A percentile compares a stretch with the other conserved stretches of the same genome.
phyloP scores from a whole-genome alignment of 2,329 filamentous ascomycete species.

The Capronia epimyces region DNA sequence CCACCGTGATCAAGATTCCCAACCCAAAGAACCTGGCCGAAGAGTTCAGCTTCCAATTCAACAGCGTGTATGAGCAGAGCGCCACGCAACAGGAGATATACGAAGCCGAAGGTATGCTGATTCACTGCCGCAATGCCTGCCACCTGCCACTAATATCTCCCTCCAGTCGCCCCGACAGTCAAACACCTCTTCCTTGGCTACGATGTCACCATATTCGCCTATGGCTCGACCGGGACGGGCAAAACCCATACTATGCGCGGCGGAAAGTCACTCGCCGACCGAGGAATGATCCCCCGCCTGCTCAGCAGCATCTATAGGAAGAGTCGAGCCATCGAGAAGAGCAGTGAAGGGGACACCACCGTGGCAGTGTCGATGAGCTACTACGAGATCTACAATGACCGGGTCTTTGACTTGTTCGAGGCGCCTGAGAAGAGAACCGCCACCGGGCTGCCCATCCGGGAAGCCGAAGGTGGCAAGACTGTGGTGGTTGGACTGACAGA shows the following conservation, averaged over 20 bases:
- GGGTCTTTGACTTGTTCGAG: conserved; percentile 86
- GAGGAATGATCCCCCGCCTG: conserved; percentile 80
- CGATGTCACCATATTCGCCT: conserved; percentile 85
- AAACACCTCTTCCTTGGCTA: conserved; percentile 88
- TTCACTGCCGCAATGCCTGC: background rate
- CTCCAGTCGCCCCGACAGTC: conserved; percentile 75
- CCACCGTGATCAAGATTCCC: conserved; percentile 75
- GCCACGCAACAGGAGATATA: conserved; percentile 84
- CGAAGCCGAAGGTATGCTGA: conserved; percentile 70
- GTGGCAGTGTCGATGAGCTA: conserved; percentile 78
- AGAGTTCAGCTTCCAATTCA: conserved; percentile 91
- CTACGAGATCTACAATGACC: conserved; percentile 97
- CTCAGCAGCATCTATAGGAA: conserved; percentile 80
- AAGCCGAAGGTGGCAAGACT: conserved; percentile 74
- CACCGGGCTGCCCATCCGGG: conserved; percentile 72
- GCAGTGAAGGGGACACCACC: conserved; percentile 62
- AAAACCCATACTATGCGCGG: conserved; percentile 97
- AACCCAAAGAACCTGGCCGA: conserved; percentile 89
- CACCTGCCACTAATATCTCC: conserved; percentile 2
- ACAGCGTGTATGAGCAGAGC: conserved; percentile 76
- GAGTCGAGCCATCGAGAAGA: conserved; percentile 78
- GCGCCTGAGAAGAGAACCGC: conserved; percentile 78
- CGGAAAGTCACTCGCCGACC: conserved; percentile 75
- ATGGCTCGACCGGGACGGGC: conserved; percentile 86
- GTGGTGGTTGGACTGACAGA: conserved; percentile 82